phyloP scores from a whole-genome alignment of 2,329 filamentous ascomycete genomes.

The Trichophyton equinum region DNA sequence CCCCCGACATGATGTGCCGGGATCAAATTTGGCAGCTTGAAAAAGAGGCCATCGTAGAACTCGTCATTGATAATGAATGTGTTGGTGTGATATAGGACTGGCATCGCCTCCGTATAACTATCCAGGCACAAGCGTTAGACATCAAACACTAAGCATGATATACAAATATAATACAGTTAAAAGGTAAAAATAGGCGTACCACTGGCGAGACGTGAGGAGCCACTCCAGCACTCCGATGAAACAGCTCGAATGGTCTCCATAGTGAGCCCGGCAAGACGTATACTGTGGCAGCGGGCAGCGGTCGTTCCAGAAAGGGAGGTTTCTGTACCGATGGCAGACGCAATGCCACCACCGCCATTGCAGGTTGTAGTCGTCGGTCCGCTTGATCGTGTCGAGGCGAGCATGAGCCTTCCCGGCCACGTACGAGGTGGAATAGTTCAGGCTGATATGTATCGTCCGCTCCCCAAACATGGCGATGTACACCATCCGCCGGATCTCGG shows the following conservation, averaged over 20 bases:
- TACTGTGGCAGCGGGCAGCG: not conserved
- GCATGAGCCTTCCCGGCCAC: not conserved
- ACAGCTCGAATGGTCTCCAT: not conserved
- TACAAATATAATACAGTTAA: not conserved
- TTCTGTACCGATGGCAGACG: not conserved
- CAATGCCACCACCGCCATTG: not conserved
- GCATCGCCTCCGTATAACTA: not conserved
- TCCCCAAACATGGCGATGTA: not conserved
- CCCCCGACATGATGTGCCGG: not conserved
- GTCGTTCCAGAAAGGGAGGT: conserved; percentile 1
- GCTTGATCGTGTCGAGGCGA: not conserved
- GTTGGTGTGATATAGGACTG: not conserved
- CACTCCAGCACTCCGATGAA: not conserved
- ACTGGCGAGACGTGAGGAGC: not conserved
- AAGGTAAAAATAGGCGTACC: not conserved
- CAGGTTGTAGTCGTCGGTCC: not conserved
- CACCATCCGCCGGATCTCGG: not conserved
- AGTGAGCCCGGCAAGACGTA: not conserved
- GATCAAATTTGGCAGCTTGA: not conserved
- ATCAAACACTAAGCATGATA: not conserved
- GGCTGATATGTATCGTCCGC: not conserved
- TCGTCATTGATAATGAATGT: not conserved
- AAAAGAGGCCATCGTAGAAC: not conserved
- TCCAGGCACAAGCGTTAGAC: not conserved
- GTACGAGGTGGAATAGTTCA: not conserved